A percentile compares a stretch with the other conserved stretches of the same genome.
Conservation (phyloP, 2,329 filamentous ascomycete species). For the Leptographium galeiforme region DNA sequence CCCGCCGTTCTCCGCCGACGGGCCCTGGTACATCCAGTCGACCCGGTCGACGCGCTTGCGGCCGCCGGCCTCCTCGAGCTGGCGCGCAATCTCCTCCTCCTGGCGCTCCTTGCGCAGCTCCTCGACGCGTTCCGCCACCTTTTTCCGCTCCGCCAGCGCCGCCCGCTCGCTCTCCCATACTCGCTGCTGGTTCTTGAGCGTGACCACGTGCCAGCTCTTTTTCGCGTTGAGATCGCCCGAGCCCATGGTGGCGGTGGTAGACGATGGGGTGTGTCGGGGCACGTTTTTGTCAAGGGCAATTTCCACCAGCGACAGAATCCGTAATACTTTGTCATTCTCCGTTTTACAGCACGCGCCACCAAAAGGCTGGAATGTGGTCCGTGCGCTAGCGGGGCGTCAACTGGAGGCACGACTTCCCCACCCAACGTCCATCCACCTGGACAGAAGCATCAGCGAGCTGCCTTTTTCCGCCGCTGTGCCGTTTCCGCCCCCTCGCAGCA, state of each 20-base stretch:
- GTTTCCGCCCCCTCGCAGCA: not conserved
- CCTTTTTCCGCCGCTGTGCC: not conserved
- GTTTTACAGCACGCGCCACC: not conserved
- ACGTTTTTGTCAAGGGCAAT: too few species aligned
- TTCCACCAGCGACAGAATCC: too few species aligned
- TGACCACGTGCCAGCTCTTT: slow-evolving; percentile 84
- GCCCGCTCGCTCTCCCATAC: slow-evolving; percentile 89
- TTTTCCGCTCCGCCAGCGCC: slow-evolving; percentile 87
- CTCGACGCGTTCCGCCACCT: slow-evolving; percentile 78
- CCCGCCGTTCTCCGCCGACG: slow-evolving; percentile 61
- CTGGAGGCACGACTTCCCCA: not conserved
- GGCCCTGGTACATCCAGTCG: slow-evolving; percentile 97
- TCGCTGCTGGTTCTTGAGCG: slow-evolving; percentile 79
- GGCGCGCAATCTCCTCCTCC: slow-evolving; percentile 78
- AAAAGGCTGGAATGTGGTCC: slow-evolving; percentile 6
- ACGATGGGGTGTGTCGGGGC: not conserved
- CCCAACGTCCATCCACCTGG: not conserved
- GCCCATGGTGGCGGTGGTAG: slow-evolving; percentile 44
- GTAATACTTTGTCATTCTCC: too few species aligned
- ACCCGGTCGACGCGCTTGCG: slow-evolving; percentile 69
- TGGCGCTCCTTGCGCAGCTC: slow-evolving; percentile 89
- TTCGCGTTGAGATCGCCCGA: slow-evolving; percentile 86
- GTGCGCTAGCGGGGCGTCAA: slow-evolving; percentile 2
- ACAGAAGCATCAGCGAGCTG: not conserved
- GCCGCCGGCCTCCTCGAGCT: slow-evolving; percentile 81